phyloP scores from a whole-genome alignment of 805 yeast genomes.

The Wickerhamiella vanderwaltii region DNA sequence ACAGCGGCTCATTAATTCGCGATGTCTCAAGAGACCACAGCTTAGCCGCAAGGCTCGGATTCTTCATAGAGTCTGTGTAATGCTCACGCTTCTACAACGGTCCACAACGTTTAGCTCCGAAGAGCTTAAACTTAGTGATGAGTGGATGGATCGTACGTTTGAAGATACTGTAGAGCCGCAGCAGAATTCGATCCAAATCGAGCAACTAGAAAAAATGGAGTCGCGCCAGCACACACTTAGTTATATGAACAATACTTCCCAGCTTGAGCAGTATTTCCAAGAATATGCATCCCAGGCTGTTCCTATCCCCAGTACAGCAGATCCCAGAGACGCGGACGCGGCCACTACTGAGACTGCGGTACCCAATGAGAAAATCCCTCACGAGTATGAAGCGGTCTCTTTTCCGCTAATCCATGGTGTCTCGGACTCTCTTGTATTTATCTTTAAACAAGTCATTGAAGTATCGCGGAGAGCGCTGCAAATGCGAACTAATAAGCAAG shows the following conservation, averaged over 20 bases:
- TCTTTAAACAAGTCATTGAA: conserved; percentile 63
- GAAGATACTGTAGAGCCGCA: conserved; percentile 20
- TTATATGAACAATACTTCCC: conserved; percentile 19
- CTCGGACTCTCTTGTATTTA: conserved; percentile 63
- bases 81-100: conserved; percentile 63
- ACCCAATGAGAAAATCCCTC: conserved; percentile 4
- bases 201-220: conserved; percentile 12
- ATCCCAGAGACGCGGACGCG: neutral
- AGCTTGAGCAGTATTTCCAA: conserved; percentile 22
- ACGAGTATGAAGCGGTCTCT: conserved; percentile 28
- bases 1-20: conserved; percentile 57
- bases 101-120: conserved; percentile 39
- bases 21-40: conserved; percentile 53
- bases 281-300: conserved; percentile 14
- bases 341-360: neutral
- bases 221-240: conserved; percentile 17
- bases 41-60: conserved; percentile 65
- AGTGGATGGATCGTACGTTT: conserved; percentile 22
- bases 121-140: conserved; percentile 11
- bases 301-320: neutral
- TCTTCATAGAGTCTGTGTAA: conserved; percentile 66
- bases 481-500: conserved; percentile 25
- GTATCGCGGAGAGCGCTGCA: conserved; percentile 51
- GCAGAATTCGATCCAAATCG: conserved; percentile 6
- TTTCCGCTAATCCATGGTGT: conserved; percentile 75